phyloP scores from a whole-genome alignment of 352 stramenopile species.

The Aphanomyces astaci region DNA sequence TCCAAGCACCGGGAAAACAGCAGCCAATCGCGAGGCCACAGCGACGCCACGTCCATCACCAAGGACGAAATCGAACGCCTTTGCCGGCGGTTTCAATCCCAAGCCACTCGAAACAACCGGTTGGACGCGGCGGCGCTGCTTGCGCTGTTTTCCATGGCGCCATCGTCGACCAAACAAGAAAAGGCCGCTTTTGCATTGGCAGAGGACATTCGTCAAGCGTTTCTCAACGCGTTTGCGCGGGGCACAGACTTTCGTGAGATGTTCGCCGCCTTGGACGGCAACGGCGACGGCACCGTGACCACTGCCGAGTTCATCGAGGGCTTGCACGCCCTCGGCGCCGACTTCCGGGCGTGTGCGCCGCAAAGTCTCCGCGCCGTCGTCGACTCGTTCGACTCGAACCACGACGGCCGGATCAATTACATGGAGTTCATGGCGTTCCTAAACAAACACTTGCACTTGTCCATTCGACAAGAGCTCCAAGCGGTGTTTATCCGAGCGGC shows the following conservation, averaged over 20 bases:
- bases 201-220: background rate
- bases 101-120: conserved; percentile 9
- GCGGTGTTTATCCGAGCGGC: conserved; percentile 42
- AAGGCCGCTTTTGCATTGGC: background rate
- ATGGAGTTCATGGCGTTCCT: conserved; percentile 40
- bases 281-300: conserved; percentile 42
- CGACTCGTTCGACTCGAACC: conserved; percentile 36
- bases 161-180: background rate
- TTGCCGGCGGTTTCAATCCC: conserved; percentile 44
- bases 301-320: conserved; percentile 40
- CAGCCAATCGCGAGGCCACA: conserved; percentile 26
- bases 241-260: conserved; percentile 26
- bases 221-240: conserved; percentile 10
- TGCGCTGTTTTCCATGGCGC: conserved; percentile 2
- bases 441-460: background rate
- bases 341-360: conserved; percentile 40
- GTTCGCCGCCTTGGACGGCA: conserved; percentile 39
- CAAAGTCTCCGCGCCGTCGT: conserved; percentile 32
- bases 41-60: conserved; percentile 45
- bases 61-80: conserved; percentile 50
- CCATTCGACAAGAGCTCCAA: conserved; percentile 37
- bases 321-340: conserved; percentile 36
- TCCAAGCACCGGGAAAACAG: background rate
- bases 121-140: conserved; percentile 15
- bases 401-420: conserved; percentile 41